Evolutionary conservation across 2,329 filamentous ascomycete genomes (phyloP), one percentile per base, ranked within the genome.

Genomic region (Chaetoscypha palmicola): DNA sequence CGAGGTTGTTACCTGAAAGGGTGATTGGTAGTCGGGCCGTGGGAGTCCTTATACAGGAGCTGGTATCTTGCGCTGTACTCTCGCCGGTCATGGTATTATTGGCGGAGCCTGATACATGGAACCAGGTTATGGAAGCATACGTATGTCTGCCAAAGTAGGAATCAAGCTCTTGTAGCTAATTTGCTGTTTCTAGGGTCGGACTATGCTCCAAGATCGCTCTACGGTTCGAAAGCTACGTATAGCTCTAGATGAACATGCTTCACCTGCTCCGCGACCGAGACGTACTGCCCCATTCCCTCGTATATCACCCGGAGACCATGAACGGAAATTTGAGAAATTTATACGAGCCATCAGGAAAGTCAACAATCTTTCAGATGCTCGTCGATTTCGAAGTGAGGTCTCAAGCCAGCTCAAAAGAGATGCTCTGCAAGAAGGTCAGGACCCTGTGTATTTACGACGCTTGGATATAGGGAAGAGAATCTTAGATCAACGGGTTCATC

Each of bases 101-200:
- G 14, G 79, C 86, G 4, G 91, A 98, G 55, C 90, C 94, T 1
- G 94, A 98, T 67, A 94, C 85, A 7, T 98, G 91, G 91, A 97
- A 98, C 58, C 90, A 96, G 63, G 66, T 95, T 47, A 88, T 97
- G 74, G 91, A 97, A 64, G 90, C 83, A 44, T 88, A 84, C 64
- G 81, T 66, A 53, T 59, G 65, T 49, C 52, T 32, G 16, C n/a
- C n/a, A n/a, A n/a, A n/a, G n/a, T n/a, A n/a, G n/a, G n/a, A n/a
- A n/a, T n/a, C 10, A 32, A 10, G 2, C 37, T 34, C 32, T 38
- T 9, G 14, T 24, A 12, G 1, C 16, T 38, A 12, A 36, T 47
- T 59, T 21, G 56, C 12, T 16, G 17, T n/a, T 38, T 35, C 22
- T 36, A 83, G 64, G 85, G 89, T 14, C 81, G 86, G 38, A 83